phyloP scores from a whole-genome alignment of 257 asterid genomes.

The Cinchona pubescens region DNA sequence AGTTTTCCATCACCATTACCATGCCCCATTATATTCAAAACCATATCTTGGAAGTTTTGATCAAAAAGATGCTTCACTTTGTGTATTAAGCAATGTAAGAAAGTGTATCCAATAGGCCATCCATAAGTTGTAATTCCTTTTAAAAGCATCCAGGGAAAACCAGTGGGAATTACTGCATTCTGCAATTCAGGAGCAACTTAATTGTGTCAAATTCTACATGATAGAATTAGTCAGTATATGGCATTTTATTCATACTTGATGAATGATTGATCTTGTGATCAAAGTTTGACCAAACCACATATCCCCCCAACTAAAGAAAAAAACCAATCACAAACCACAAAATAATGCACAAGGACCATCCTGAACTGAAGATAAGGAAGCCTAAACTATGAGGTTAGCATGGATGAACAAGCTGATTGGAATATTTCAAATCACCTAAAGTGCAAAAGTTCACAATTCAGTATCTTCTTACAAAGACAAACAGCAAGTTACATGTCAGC shows the following conservation, averaged over 20 bases:
- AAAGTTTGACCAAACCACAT: neutral
- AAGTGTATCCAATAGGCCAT: slow-evolving; percentile 24
- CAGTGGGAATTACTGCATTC: slow-evolving; percentile 52
- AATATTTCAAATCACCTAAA: neutral
- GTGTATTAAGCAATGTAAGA: slow-evolving; percentile 26
- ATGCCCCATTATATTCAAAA: slow-evolving; percentile 46
- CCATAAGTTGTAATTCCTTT: slow-evolving; percentile 43
- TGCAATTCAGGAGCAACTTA: slow-evolving; percentile 10
- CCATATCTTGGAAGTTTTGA: slow-evolving; percentile 30
- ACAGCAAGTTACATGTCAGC: neutral
- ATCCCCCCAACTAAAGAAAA: neutral
- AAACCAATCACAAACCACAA: no score
- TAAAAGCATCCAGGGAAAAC: slow-evolving; percentile 41
- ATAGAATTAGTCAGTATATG: neutral
- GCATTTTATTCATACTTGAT: neutral
- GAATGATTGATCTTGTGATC: neutral
- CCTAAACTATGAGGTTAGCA: neutral
- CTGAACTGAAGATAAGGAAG: neutral
- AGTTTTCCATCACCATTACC: slow-evolving; percentile 44
- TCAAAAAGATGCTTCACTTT: slow-evolving; percentile 25
- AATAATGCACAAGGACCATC: neutral
- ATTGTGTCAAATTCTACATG: neutral
- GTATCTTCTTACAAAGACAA: neutral
- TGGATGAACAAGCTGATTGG: neutral
- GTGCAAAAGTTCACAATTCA: neutral